Evolutionary conservation across 257 asterid genomes (phyloP).

Genomic region (Ilex aquifolium): DNA sequence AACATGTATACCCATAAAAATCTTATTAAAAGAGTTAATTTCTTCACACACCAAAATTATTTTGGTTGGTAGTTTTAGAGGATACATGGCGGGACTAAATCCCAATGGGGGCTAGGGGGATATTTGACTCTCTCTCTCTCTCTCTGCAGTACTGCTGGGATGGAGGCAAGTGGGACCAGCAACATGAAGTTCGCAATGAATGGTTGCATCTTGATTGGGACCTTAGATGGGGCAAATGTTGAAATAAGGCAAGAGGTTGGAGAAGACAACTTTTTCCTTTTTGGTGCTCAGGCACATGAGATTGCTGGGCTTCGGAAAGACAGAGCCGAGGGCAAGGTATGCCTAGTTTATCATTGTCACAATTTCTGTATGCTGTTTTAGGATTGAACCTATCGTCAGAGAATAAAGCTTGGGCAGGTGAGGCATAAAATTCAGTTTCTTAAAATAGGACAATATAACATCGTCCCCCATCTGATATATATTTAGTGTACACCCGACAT

Average conservation of each 20-base stretch:
- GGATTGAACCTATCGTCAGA: background rate
- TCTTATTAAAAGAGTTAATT: too few species aligned
- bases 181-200: constrained; percentile 90
- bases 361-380: background rate
- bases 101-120: too few species aligned
- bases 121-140: constrained; percentile 12
- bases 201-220: constrained; percentile 78
- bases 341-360: background rate
- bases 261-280: constrained; percentile 77
- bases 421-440: background rate
- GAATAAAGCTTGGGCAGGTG: background rate
- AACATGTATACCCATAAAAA: too few species aligned
- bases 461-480: background rate
- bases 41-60: too few species aligned
- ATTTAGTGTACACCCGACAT: too few species aligned
- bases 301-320: constrained; percentile 69
- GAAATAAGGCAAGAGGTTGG: constrained; percentile 91
- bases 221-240: constrained; percentile 85
- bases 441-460: background rate
- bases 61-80: too few species aligned
- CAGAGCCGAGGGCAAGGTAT: constrained; percentile 79
- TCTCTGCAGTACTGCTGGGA: constrained; percentile 69
- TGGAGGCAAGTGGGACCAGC: constrained; percentile 97
- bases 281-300: constrained; percentile 87
- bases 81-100: too few species aligned